Conservation (phyloP, 257 asterid species). For the Solanum neorickii region DNA sequence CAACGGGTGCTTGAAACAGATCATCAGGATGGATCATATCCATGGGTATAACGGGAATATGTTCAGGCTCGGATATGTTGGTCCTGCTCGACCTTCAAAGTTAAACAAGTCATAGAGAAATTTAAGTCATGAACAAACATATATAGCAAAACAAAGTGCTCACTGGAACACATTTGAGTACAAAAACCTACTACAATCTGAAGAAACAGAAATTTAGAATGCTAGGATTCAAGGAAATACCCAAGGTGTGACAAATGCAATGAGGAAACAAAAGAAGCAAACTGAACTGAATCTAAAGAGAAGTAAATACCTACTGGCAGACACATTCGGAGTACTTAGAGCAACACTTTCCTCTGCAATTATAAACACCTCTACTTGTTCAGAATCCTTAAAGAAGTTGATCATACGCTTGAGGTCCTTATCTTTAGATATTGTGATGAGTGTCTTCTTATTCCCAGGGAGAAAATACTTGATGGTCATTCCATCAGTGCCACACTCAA, state of each 20-base stretch:
- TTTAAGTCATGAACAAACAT: neutral
- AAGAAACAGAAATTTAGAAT: neutral
- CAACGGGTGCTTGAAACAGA: conserved; percentile 53
- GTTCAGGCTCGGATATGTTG: conserved; percentile 48
- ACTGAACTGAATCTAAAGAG: neutral
- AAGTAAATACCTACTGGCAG: conserved; percentile 70
- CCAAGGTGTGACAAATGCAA: neutral
- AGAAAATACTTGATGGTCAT: conserved; percentile 84
- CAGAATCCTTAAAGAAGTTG: conserved; percentile 85
- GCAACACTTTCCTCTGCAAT: conserved; percentile 59
- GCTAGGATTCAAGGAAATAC: neutral
- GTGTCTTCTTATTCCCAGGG: conserved; percentile 87
- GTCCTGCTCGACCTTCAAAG: conserved; percentile 83
- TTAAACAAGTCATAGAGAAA: neutral
- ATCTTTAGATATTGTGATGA: conserved; percentile 86
- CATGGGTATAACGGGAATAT: conserved; percentile 49
- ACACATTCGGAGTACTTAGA: conserved; percentile 47
- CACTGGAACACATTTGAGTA: neutral
- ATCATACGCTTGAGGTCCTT: conserved; percentile 96
- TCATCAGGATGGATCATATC: conserved; percentile 60
- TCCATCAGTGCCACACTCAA: conserved; percentile 50
- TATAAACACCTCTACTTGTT: conserved; percentile 89
- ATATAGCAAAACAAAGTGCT: neutral
- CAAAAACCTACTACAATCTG: neutral
- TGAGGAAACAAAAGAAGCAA: neutral